Percentiles rank a stretch among this genome's conserved stretches.
phyloP scores from a whole-genome alignment of 208 protist genomes.

The Trypanosoma rangeli region DNA sequence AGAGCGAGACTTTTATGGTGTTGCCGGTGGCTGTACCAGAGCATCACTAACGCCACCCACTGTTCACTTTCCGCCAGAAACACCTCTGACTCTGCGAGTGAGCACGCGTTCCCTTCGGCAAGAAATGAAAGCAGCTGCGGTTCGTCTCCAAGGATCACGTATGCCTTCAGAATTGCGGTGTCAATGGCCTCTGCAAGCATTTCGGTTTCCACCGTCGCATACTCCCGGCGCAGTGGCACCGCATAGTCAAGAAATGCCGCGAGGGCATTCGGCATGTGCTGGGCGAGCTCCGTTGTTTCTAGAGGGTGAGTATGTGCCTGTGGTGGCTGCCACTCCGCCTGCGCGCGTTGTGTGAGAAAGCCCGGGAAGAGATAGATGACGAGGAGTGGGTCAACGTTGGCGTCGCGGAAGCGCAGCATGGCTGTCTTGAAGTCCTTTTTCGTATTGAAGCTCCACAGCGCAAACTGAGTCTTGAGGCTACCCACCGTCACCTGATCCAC shows the following conservation, averaged over 20 bases:
- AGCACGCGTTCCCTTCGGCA: conserved; percentile 38
- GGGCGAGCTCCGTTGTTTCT: conserved; percentile 6
- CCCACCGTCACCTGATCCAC: conserved; percentile 32
- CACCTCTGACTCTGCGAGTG: conserved; percentile 25
- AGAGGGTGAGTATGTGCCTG: conserved; percentile 1
- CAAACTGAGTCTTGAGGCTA: conserved; percentile 36
- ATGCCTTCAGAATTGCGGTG: conserved; percentile 50
- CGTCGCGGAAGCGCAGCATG: conserved; percentile 46
- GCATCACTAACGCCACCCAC: conserved; percentile 51
- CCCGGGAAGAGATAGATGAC: conserved; percentile 51
- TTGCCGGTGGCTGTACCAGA: conserved; percentile 30
- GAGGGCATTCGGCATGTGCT: conserved; percentile 16
- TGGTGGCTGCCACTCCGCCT: conserved; percentile 19
- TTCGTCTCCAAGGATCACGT: conserved; percentile 33
- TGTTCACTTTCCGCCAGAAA: conserved; percentile 42
- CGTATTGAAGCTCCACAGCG: conserved; percentile 41
- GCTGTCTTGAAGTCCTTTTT: conserved; percentile 35
- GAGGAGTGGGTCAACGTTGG: conserved; percentile 43
- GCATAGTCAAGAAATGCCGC: conserved; percentile 31
- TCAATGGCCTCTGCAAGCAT: conserved; percentile 33
- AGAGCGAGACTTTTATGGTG: conserved; percentile 25
- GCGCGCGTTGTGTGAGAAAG: conserved; percentile 22
- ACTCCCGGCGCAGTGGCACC: conserved; percentile 18
- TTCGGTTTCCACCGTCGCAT: conserved; percentile 14
- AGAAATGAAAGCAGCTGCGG: conserved; percentile 54